Conservation (phyloP, 495 filamentous ascomycete genomes). For the Aspergillus kassunensis region DNA sequence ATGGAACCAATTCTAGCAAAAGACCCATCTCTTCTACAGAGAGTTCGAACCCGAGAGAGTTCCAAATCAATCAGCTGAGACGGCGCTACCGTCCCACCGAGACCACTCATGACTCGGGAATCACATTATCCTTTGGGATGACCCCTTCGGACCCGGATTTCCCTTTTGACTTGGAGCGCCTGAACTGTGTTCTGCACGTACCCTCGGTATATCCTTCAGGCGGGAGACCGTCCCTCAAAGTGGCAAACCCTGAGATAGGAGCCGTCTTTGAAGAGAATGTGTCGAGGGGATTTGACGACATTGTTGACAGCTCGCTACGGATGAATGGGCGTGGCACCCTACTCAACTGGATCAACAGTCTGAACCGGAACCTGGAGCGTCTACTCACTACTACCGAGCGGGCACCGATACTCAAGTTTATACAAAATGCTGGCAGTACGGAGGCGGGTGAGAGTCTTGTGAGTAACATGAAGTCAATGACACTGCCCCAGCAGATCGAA, state of each 20-base stretch:
- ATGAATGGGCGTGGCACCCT: conserved; percentile 56
- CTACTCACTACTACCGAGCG: conserved; percentile 68
- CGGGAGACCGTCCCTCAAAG: conserved; percentile 52
- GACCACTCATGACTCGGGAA: conserved; percentile 47
- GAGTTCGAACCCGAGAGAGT: conserved; percentile 63
- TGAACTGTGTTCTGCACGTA: conserved; percentile 71
- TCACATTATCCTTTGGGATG: conserved; percentile 59
- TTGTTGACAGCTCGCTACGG: conserved; percentile 49
- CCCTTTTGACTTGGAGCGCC: conserved; percentile 67
- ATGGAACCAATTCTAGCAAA: conserved; percentile 34
- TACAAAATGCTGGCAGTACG: conserved; percentile 51
- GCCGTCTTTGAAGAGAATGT: conserved; percentile 77
- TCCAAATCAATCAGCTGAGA: conserved; percentile 72
- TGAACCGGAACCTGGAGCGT: conserved; percentile 71
- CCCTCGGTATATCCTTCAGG: conserved; percentile 57
- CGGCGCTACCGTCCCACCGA: conserved; percentile 66
- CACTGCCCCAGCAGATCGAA: background rate
- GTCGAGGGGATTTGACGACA: conserved; percentile 68
- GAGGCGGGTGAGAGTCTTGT: conserved; percentile 46
- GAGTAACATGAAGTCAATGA: conserved; percentile 19
- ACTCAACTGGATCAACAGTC: conserved; percentile 61
- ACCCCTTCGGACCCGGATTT: conserved; percentile 85
- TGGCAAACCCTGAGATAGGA: conserved; percentile 77
- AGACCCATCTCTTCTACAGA: conserved; percentile 66
- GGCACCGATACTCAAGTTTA: conserved; percentile 73